Percentiles rank a stretch among this genome's conserved stretches.
Evolutionary conservation across 495 filamentous ascomycete genomes (phyloP).

Genomic region (Trichoderma erinaceum): DNA sequence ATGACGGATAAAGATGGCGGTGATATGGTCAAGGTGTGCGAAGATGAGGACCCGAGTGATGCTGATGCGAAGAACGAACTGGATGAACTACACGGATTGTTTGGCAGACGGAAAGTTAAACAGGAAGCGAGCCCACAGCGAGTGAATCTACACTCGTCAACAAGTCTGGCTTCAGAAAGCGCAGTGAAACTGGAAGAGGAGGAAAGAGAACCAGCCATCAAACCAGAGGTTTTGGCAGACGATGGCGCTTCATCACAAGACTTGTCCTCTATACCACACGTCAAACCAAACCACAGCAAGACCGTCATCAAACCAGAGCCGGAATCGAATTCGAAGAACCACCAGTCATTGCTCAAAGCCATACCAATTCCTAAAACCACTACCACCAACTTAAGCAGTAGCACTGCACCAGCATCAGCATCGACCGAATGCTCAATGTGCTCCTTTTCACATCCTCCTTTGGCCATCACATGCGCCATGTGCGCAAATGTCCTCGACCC

Average conservation of each 20-base stretch:
- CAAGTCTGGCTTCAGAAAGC: background rate
- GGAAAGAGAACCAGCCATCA: background rate
- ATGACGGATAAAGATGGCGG: slow-evolving; percentile 56
- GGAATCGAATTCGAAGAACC: background rate
- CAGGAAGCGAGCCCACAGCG: background rate
- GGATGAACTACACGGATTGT: slow-evolving; percentile 43
- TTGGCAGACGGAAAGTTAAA: background rate
- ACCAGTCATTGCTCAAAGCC: background rate
- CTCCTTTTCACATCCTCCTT: slow-evolving; percentile 50
- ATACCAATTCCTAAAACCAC: background rate
- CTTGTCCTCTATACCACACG: background rate
- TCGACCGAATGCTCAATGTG: slow-evolving; percentile 50
- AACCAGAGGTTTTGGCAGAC: background rate
- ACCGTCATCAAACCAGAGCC: background rate
- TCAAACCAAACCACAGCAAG: background rate
- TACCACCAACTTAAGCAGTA: background rate
- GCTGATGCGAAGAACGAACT: slow-evolving; percentile 56
- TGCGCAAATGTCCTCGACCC: slow-evolving; percentile 61
- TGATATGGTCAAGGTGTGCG: slow-evolving; percentile 63
- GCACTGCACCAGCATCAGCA: background rate
- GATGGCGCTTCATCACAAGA: background rate
- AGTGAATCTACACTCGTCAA: background rate
- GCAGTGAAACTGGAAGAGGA: background rate
- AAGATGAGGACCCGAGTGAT: slow-evolving; percentile 58
- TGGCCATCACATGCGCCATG: slow-evolving; percentile 50